Base-by-base conservation (phyloP, 257 asterid species). In the Handroanthus guayacan region DNA sequence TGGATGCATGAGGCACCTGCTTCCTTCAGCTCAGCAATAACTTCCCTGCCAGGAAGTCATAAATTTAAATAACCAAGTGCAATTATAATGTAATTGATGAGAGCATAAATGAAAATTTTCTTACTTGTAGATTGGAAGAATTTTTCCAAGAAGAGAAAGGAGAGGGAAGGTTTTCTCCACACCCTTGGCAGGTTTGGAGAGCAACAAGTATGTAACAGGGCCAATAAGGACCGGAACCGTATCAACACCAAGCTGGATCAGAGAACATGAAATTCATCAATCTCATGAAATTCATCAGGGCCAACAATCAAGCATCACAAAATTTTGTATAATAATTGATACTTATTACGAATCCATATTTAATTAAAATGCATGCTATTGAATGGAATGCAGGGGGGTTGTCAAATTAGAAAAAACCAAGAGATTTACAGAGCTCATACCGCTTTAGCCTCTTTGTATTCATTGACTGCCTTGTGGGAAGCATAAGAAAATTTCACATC, bases 1-100 rank as follows among this genome's bases (percentile, higher is more conserved):
- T 94, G 99, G 84, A 94, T 89, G 90, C 89, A 85, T 17, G 97
- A 90, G 51, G 99, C 97, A 80, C 97, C 99, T 73, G 93, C 97
- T 67, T 90, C 95, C 89, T 94, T 92, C 85, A 94, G 83, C 85
- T 90, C 99, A 47, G 89, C 83, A 69, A 94, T 86, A 9, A 90
- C 99, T 85, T 94, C 97, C 97, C 99, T 94, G 90, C 72, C 77
- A 60, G 18, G 63, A 64, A 39, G 38, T 16, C 45, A 31, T 3
- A 52, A 64, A 71, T 79, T 72, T 51, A 56, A 78, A 66, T 10
- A 25, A 70, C 61, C 43, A 74, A 70, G 55, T 47, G 43, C 6
- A 37, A 62, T 66, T 17, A 63, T 36, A 66, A 25, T 34, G 5
- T 44, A 67, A 37, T 50, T 7, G 71, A 54, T 58, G 78, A 55